phyloP scores from a whole-genome alignment of 2,329 filamentous ascomycete species.

The Akanthomyces lecanii region DNA sequence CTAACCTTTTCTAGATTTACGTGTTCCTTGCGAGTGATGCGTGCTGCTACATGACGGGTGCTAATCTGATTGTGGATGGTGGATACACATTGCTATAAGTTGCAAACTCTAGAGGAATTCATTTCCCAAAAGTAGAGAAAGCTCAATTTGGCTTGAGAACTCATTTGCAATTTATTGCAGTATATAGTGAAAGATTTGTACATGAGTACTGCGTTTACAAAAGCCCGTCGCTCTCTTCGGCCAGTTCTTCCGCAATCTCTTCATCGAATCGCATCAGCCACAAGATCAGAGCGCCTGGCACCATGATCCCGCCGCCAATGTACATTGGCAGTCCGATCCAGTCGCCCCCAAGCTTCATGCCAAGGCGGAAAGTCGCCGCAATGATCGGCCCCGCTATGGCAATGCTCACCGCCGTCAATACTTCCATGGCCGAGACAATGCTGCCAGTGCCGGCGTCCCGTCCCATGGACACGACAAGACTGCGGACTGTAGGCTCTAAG shows the following conservation, averaged over 20 bases:
- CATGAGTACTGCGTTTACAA: background rate
- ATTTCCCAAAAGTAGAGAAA: background rate
- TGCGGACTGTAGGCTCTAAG: no score
- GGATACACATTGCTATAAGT: conserved; percentile 35
- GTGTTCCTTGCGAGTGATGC: conserved; percentile 46
- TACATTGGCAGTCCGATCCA: background rate
- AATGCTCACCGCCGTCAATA: no score
- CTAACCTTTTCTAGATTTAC: conserved; percentile 31
- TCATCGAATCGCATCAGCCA: background rate
- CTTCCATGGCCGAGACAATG: no score
- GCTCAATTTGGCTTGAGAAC: no score
- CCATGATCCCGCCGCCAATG: background rate
- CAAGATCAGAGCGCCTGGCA: background rate
- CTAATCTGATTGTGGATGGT: conserved; percentile 44
- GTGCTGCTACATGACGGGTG: conserved; percentile 45
- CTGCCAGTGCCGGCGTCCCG: no score
- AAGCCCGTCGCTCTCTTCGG: background rate
- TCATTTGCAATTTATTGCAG: no score
- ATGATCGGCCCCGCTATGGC: no score
- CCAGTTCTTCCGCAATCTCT: background rate
- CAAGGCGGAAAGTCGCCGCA: no score
- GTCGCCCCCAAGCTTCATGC: no score
- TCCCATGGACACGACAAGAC: no score
- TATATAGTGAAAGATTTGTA: background rate
- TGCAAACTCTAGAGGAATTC: background rate